A percentile compares a stretch with the other conserved stretches of the same genome.
phyloP scores from a whole-genome alignment of 2,329 filamentous ascomycete species.

The Catunica adiposa region DNA sequence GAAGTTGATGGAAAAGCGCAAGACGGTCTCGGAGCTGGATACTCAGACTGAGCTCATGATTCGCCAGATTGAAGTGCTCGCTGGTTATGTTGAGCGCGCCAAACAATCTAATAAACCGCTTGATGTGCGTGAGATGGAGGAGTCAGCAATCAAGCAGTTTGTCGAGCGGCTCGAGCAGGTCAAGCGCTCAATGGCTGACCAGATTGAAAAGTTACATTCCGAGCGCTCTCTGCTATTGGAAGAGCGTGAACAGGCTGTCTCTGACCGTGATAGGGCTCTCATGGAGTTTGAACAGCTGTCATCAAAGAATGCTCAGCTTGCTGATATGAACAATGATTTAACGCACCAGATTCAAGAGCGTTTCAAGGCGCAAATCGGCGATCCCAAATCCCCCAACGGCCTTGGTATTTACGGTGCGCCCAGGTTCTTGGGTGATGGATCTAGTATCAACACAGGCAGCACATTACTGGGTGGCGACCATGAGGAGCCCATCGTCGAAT shows the following conservation, averaged over 20 bases:
- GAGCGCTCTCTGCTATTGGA: constrained; percentile 71
- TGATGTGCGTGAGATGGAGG: constrained; percentile 68
- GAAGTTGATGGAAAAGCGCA: constrained; percentile 79
- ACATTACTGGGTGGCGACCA: constrained; percentile 45
- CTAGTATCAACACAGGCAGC: constrained; percentile 33
- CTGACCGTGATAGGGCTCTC: constrained; percentile 81
- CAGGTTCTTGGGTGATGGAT: constrained; percentile 31
- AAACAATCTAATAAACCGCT: constrained; percentile 69
- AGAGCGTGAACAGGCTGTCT: constrained; percentile 65
- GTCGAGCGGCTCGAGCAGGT: constrained; percentile 55
- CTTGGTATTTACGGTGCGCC: constrained; percentile 40
- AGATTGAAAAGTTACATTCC: constrained; percentile 43
- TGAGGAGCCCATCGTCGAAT: constrained; percentile 50
- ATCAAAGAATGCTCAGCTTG: constrained; percentile 83
- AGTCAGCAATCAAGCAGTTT: constrained; percentile 79
- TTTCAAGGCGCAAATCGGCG: constrained; percentile 61
- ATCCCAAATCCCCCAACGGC: constrained; percentile 33
- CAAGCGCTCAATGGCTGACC: constrained; percentile 39
- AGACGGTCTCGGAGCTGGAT: constrained; percentile 86
- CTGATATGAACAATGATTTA: constrained; percentile 88
- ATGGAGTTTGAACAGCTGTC: constrained; percentile 92
- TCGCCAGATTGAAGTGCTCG: constrained; percentile 74
- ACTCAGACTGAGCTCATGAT: constrained; percentile 93
- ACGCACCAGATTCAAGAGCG: constrained; percentile 87
- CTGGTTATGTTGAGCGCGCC: constrained; percentile 70